Evolutionary conservation across 805 yeast species (phyloP).

Genomic region (Saturnispora hagleri): DNA sequence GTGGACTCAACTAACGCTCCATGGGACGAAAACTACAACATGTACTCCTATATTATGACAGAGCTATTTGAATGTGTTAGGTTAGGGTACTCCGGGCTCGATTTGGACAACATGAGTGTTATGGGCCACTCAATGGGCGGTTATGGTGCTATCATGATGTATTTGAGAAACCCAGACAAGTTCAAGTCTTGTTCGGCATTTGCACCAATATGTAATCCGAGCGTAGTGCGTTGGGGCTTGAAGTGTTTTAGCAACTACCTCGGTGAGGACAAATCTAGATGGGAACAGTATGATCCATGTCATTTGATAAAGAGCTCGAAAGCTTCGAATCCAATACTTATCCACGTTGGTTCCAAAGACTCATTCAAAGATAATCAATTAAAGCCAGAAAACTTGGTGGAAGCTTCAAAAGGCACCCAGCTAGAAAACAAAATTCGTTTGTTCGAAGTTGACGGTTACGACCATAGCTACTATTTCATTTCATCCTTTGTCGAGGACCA

Average conservation of each 20-base stretch:
- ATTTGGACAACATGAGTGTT: conserved; percentile 51
- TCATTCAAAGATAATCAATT: conserved; percentile 53
- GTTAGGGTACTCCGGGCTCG: conserved; percentile 37
- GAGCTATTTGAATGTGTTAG: conserved; percentile 57
- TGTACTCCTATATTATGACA: conserved; percentile 73
- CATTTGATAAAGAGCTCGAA: conserved; percentile 49
- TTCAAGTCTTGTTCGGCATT: conserved; percentile 82
- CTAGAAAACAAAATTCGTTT: conserved; percentile 55
- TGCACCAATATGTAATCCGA: conserved; percentile 83
- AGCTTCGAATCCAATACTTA: conserved; percentile 48
- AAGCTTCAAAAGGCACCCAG: conserved; percentile 46
- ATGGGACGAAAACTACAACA: conserved; percentile 64
- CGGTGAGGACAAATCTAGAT: conserved; percentile 48
- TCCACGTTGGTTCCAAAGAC: conserved; percentile 78
- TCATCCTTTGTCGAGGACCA: conserved; percentile 74
- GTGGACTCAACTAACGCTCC: conserved; percentile 73
- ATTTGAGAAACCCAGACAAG: conserved; percentile 56
- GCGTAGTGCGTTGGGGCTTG: conserved; percentile 74
- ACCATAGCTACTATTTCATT: conserved; percentile 84
- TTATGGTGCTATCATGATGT: conserved; percentile 72
- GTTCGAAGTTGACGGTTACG: conserved; percentile 69
- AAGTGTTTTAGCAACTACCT: conserved; percentile 76
- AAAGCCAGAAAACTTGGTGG: conserved; percentile 62
- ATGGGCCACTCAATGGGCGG: conserved; percentile 99
- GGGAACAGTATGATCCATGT: conserved; percentile 83